Evolutionary conservation across 1,139 yeast genomes (phyloP).

Genomic region (Diutina pseudorugosa): DNA sequence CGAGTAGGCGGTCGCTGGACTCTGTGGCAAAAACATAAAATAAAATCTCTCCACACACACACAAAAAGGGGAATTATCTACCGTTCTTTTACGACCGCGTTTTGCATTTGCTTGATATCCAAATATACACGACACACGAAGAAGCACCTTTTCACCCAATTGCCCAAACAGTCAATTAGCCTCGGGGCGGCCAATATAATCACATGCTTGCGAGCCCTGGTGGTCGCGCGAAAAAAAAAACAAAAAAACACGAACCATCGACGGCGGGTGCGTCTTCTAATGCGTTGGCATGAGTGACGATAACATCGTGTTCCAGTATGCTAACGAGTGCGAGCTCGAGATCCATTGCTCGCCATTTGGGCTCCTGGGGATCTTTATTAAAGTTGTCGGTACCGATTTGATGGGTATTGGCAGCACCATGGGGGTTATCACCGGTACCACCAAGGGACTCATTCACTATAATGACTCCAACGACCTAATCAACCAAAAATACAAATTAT

Average conservation of each 20-base stretch:
- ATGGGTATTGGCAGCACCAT: constrained; percentile 49
- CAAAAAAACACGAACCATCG: not conserved
- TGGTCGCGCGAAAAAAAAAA: not conserved
- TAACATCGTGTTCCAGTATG: constrained; percentile 27
- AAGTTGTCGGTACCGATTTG: constrained; percentile 37
- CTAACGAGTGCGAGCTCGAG: constrained; percentile 42
- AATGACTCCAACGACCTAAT: constrained; percentile 36
- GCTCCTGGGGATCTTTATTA: constrained; percentile 40
- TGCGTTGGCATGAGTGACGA: constrained; percentile 1
- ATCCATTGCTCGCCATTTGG: constrained; percentile 51
- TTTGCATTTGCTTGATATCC: no score
- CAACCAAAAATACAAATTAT: constrained; percentile 38
- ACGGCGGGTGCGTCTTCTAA: not conserved
- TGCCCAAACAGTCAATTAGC: not conserved
- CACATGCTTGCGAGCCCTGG: not conserved
- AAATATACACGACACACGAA: no score
- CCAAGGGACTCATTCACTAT: constrained; percentile 39
- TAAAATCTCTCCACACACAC: no score
- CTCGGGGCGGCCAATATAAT: no score
- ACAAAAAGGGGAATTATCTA: no score
- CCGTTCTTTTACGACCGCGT: no score
- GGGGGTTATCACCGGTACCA: constrained; percentile 44
- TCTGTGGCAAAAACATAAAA: no score
- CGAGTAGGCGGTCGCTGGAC: not conserved
- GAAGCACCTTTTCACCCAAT: not conserved